Conservation (phyloP, 78 protist species). For the Mastigamoeba balamuthi region DNA sequence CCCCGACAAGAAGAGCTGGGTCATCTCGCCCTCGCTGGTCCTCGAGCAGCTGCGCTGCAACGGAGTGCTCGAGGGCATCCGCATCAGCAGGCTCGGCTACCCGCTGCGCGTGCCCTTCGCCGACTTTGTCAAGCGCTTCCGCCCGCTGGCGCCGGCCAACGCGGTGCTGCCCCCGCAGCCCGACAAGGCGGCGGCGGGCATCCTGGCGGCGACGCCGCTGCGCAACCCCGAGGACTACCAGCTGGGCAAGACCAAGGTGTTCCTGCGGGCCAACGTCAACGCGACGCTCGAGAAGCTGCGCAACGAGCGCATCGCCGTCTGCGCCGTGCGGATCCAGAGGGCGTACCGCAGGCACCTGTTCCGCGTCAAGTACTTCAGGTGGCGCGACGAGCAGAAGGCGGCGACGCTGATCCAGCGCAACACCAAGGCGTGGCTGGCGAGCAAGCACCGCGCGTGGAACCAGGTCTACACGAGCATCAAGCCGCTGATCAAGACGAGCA, state of each 20-base stretch:
- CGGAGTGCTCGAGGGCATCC: slow-evolving; percentile 91
- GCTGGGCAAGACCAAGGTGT: slow-evolving; percentile 65
- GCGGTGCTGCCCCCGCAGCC: slow-evolving; percentile 45
- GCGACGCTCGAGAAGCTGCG: slow-evolving; percentile 80
- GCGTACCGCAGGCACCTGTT: slow-evolving; percentile 60
- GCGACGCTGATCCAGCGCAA: slow-evolving; percentile 69
- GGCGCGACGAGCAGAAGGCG: slow-evolving; percentile 58
- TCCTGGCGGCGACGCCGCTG: slow-evolving; percentile 36
- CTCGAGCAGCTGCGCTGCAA: slow-evolving; percentile 84
- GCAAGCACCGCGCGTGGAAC: slow-evolving; percentile 59
- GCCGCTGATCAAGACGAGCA: slow-evolving; percentile 44
- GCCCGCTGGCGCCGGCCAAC: slow-evolving; percentile 52
- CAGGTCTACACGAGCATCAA: slow-evolving; percentile 44
- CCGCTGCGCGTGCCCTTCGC: slow-evolving; percentile 71
- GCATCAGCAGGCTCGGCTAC: slow-evolving; percentile 81
- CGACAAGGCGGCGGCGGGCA: slow-evolving; percentile 38
- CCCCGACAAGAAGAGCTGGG: slow-evolving; percentile 59
- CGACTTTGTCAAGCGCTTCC: slow-evolving; percentile 66
- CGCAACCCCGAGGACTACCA: slow-evolving; percentile 35
- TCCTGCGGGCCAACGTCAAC: slow-evolving; percentile 72
- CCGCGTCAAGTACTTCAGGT: slow-evolving; percentile 48
- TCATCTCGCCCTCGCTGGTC: too few species aligned
- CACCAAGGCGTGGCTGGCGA: slow-evolving; percentile 42
- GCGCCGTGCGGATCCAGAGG: slow-evolving; percentile 57
- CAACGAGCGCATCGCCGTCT: slow-evolving; percentile 45